Percentiles rank a stretch among this genome's conserved stretches.
Conservation (phyloP, 495 filamentous ascomycete genomes). For the Alectoria sarmentosa region DNA sequence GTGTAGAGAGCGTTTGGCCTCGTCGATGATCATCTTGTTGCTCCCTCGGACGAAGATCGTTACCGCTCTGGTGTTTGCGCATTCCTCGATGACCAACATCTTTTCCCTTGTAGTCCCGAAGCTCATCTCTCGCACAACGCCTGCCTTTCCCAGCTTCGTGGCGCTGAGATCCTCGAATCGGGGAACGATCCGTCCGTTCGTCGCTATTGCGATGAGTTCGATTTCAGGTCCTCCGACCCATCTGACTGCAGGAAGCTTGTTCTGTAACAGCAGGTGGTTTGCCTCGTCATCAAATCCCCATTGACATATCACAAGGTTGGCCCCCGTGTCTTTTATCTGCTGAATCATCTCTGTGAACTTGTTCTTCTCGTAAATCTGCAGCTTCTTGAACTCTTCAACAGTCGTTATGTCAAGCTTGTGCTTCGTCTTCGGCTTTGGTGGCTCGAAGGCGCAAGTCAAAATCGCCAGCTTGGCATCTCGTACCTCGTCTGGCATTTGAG, state of each 20-base stretch:
- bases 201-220: conserved; percentile 96
- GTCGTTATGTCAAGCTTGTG: conserved; percentile 98
- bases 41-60: conserved; percentile 93
- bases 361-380: conserved; percentile 88
- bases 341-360: conserved; percentile 99
- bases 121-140: conserved; percentile 85
- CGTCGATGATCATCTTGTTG: conserved; percentile 99
- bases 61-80: conserved; percentile 93
- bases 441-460: conserved; percentile 96
- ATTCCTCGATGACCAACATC: conserved; percentile 99
- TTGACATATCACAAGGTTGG: conserved; percentile 97
- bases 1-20: conserved; percentile 94
- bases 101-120: conserved; percentile 98
- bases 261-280: conserved; percentile 93
- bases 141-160: conserved; percentile 85
- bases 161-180: conserved; percentile 90
- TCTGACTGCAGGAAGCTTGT: conserved; percentile 88
- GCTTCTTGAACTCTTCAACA: conserved; percentile 94
- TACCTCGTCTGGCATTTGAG: conserved; percentile 95
- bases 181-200: conserved; percentile 94
- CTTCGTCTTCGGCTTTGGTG: conserved; percentile 99
- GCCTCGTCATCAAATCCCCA: conserved; percentile 99
- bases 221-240: conserved; percentile 99
- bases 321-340: conserved; percentile 94
- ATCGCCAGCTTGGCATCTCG: conserved; percentile 94